phyloP scores from a whole-genome alignment of 805 yeast genomes.

The Ogataea polymorpha region DNA sequence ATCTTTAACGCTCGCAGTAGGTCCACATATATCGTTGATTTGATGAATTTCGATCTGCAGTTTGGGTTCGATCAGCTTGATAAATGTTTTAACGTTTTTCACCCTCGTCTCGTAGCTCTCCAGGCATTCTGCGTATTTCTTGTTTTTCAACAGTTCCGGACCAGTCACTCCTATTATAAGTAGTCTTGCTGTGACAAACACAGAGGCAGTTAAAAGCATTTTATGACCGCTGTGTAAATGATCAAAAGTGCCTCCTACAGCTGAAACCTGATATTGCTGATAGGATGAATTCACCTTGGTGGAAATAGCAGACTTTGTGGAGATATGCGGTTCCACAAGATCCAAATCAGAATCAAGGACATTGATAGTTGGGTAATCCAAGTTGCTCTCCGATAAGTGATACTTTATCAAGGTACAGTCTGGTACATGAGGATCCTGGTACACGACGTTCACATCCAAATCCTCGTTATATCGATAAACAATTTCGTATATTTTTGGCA shows the following conservation, averaged over 20 bases:
- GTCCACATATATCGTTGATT: slow-evolving; percentile 88
- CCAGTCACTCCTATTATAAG: slow-evolving; percentile 87
- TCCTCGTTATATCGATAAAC: background rate
- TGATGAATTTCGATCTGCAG: slow-evolving; percentile 51
- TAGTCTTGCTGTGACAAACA: slow-evolving; percentile 50
- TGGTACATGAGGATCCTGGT: background rate
- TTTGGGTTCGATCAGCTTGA: slow-evolving; percentile 45
- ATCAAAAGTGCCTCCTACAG: slow-evolving; percentile 97
- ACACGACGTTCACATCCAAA: slow-evolving; percentile 1
- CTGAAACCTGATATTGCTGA: slow-evolving; percentile 31
- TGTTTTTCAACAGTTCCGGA: slow-evolving; percentile 64
- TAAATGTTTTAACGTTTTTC: slow-evolving; percentile 44
- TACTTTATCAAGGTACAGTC: background rate
- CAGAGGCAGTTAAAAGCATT: slow-evolving; percentile 70
- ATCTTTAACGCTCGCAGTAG: slow-evolving; percentile 71
- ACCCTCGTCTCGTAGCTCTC: slow-evolving; percentile 57
- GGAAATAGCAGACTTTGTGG: background rate
- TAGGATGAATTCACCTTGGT: background rate
- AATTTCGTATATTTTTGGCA: background rate
- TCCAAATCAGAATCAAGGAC: background rate
- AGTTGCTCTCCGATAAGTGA: background rate
- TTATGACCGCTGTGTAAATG: slow-evolving; percentile 96
- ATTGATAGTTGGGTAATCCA: background rate
- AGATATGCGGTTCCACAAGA: background rate
- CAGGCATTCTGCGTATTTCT: slow-evolving; percentile 64